Percentiles rank a stretch among this genome's conserved stretches.
Conservation (phyloP, 768 basidiomycete genomes). For the Naematelia aurantialba region DNA sequence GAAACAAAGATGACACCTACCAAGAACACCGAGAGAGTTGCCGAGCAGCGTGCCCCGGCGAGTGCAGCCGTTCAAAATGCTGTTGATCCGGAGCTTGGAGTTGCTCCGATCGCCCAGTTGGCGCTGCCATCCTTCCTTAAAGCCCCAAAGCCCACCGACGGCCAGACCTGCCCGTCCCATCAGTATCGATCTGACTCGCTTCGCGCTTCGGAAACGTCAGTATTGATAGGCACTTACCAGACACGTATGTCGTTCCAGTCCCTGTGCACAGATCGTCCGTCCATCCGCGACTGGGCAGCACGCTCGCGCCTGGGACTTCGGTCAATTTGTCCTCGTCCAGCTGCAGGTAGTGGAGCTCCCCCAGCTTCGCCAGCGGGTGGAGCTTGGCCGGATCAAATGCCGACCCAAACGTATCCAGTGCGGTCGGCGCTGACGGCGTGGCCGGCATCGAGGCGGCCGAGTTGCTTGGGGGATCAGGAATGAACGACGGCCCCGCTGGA, state of each 20-base stretch:
- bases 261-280: slow-evolving; percentile 99
- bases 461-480: slow-evolving; percentile 11
- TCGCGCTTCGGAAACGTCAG: too few relatives aligned
- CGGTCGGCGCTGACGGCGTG: slow-evolving; percentile 57
- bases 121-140: slow-evolving; percentile 86
- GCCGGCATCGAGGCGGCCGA: slow-evolving; percentile 3
- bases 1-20: slow-evolving; percentile 67
- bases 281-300: slow-evolving; percentile 94
- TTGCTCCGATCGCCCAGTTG: slow-evolving; percentile 53
- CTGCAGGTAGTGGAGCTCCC: slow-evolving; percentile 92
- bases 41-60: slow-evolving; percentile 95
- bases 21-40: slow-evolving; percentile 95
- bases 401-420: slow-evolving; percentile 73
- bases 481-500: slow-evolving; percentile 6
- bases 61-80: slow-evolving; percentile 92
- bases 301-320: slow-evolving; percentile 83
- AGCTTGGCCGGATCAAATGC: slow-evolving; percentile 87
- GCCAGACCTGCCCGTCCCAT: slow-evolving; percentile 72
- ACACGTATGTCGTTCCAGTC: slow-evolving; percentile 96
- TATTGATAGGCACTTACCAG: too few relatives aligned
- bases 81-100: slow-evolving; percentile 82
- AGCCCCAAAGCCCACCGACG: slow-evolving; percentile 90
- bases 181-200: slow-evolving; percentile 64
- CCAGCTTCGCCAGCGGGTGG: slow-evolving; percentile 87
- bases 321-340: slow-evolving; percentile 95